phyloP scores from a whole-genome alignment of 2,329 filamentous ascomycete species.

The Lecanosticta acicola region DNA sequence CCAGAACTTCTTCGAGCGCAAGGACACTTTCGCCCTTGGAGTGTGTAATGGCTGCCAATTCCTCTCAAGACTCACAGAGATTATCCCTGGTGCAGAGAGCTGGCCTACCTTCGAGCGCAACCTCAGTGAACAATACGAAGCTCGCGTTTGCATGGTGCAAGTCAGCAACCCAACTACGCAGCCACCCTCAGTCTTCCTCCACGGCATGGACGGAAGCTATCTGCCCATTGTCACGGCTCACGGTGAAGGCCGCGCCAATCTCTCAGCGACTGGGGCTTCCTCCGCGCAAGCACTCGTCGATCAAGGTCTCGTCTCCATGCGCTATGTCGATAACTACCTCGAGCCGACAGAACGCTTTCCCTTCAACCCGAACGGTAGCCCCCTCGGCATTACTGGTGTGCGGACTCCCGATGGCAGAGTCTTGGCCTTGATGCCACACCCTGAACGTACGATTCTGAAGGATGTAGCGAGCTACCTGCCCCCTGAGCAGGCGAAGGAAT shows the following conservation, averaged over 20 bases:
- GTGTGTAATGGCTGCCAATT: conserved; percentile 99
- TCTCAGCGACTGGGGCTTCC: conserved; percentile 45
- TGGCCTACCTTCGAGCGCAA: conserved; percentile 90
- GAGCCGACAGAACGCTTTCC: conserved; percentile 77
- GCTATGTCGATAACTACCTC: conserved; percentile 79
- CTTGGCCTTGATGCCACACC: conserved; percentile 87
- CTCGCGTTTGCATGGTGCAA: conserved; percentile 76
- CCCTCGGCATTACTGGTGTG: conserved; percentile 73
- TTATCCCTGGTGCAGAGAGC: conserved; percentile 74
- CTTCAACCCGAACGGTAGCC: conserved; percentile 82
- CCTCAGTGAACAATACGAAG: conserved; percentile 82
- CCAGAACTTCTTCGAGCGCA: conserved; percentile 74
- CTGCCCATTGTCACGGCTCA: conserved; percentile 86
- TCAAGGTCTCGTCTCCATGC: conserved; percentile 66
- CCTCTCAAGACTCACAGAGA: conserved; percentile 71
- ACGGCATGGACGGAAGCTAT: conserved; percentile 76
- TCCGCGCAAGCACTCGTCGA: conserved; percentile 52
- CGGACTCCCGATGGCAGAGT: conserved; percentile 72
- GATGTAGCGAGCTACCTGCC: conserved; percentile 74
- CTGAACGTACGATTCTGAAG: conserved; percentile 78
- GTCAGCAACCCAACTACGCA: conserved; percentile 55
- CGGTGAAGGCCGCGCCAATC: conserved; percentile 75
- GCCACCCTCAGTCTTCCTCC: conserved; percentile 72
- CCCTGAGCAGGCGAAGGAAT: conserved; percentile 57
- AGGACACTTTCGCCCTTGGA: conserved; percentile 86